Percentiles rank a stretch among this genome's conserved stretches.
phyloP scores from a whole-genome alignment of 2,329 filamentous ascomycete genomes.

The Fusarium foetens region DNA sequence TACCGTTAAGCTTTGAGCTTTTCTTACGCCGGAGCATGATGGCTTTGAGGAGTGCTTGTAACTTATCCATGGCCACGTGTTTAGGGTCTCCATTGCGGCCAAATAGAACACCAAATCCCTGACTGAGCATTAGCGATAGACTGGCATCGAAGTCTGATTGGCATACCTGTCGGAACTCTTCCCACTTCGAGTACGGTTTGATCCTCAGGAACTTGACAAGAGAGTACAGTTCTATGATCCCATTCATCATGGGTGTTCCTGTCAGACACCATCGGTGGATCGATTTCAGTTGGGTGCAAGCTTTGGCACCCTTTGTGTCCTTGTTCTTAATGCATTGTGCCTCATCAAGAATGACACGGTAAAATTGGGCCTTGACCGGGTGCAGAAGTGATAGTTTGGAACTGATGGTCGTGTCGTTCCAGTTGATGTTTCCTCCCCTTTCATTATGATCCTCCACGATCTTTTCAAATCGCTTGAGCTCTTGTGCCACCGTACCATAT shows the following conservation, averaged over 20 bases:
- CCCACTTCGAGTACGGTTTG: slow-evolving; percentile 74
- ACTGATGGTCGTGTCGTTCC: slow-evolving; percentile 50
- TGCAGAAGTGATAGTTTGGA: slow-evolving; percentile 69
- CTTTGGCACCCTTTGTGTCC: slow-evolving; percentile 75
- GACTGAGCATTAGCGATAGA: neutral
- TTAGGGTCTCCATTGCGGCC: slow-evolving; percentile 59
- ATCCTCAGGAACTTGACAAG: slow-evolving; percentile 82
- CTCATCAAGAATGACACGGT: slow-evolving; percentile 86
- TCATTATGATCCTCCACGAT: slow-evolving; percentile 59
- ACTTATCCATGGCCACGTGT: slow-evolving; percentile 72
- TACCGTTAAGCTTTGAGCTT: slow-evolving; percentile 79
- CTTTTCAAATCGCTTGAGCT: slow-evolving; percentile 70
- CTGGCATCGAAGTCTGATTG: neutral
- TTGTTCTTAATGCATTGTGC: slow-evolving; percentile 86
- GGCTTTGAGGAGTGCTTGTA: slow-evolving; percentile 81
- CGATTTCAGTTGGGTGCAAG: slow-evolving; percentile 72
- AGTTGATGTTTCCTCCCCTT: slow-evolving; percentile 50
- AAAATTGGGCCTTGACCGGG: slow-evolving; percentile 70
- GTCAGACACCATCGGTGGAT: slow-evolving; percentile 83
- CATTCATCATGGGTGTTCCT: slow-evolving; percentile 91
- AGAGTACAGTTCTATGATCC: slow-evolving; percentile 79
- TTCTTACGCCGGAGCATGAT: slow-evolving; percentile 87
- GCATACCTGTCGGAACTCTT: slow-evolving; percentile 68
- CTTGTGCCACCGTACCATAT: slow-evolving; percentile 76
- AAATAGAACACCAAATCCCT: slow-evolving; percentile 57